Conservation (phyloP, 2,329 filamentous ascomycete genomes). For the Apiospora arundinis region DNA sequence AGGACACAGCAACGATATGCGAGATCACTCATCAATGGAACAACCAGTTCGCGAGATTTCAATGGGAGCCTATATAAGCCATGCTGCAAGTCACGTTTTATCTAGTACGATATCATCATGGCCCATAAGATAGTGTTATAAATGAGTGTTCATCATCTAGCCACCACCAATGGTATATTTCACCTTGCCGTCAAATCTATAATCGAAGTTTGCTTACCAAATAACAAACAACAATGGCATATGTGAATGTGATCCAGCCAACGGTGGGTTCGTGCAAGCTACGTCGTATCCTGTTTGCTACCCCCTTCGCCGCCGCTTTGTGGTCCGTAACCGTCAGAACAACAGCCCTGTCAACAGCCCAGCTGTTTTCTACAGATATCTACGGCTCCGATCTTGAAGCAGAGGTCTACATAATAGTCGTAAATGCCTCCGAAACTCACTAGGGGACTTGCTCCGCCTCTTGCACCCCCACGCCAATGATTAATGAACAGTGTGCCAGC, state of each 20-base stretch:
- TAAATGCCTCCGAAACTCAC: neutral
- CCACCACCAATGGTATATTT: too few relatives aligned
- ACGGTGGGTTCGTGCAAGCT: too few relatives aligned
- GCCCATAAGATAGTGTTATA: too few relatives aligned
- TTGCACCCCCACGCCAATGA: neutral
- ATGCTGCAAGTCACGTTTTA: neutral
- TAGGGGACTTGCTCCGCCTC: neutral
- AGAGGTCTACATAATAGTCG: neutral
- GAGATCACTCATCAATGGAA: neutral
- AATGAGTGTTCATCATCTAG: too few relatives aligned
- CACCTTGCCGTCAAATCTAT: too few relatives aligned
- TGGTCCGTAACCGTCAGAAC: neutral
- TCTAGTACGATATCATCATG: neutral
- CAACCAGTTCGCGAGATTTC: too few relatives aligned
- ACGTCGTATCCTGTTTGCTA: neutral
- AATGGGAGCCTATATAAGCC: too few relatives aligned
- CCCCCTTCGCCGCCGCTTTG: neutral
- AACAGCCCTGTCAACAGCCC: too few relatives aligned
- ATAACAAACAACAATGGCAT: too few relatives aligned
- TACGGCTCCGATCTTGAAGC: neutral
- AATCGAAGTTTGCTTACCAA: too few relatives aligned
- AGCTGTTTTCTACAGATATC: neutral
- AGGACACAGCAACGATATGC: neutral
- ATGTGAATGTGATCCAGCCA: too few relatives aligned
- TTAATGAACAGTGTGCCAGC: neutral